Percentiles rank a stretch among this genome's conserved stretches.
These are phyloP conservation scores for Talaromyces nanjingensis DNA, from an alignment of 495 filamentous ascomycete species.

Conservation along the genomic window DNA sequence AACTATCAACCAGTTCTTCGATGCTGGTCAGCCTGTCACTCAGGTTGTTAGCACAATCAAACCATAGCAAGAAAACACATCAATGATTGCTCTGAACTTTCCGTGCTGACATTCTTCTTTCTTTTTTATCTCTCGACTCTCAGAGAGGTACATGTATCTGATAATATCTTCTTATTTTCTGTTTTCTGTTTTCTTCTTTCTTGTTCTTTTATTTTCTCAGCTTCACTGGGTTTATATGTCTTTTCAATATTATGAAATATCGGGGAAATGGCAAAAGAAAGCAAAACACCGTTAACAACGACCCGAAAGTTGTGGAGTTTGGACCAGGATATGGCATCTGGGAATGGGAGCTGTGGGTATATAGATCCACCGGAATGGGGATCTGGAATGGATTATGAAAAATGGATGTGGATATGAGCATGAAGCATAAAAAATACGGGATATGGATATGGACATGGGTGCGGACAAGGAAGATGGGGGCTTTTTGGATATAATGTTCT, in stretches of 20 bases:
- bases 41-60: background rate
- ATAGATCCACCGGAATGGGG: background rate
- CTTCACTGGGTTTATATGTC: background rate
- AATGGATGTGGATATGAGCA: background rate
- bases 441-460: background rate
- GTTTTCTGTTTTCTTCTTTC: background rate
- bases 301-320: background rate
- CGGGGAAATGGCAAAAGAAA: background rate
- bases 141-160: background rate
- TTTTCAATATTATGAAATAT: background rate
- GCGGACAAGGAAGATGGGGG: background rate
- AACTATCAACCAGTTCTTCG: slow-evolving; percentile 4
- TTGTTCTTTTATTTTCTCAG: background rate
- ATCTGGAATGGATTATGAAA: background rate
- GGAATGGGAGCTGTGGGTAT: background rate
- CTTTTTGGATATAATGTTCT: background rate
- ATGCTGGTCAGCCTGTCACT: background rate
- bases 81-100: background rate
- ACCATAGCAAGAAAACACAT: background rate
- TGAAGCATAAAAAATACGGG: background rate
- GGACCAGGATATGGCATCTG: background rate
- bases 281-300: background rate
- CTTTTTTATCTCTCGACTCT: background rate
- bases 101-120: background rate
- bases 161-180: background rate